Evolutionary conservation across 441 rosid species (phyloP), one percentile per base, ranked within the genome.

Genomic region (Adansonia rubrostipa): DNA sequence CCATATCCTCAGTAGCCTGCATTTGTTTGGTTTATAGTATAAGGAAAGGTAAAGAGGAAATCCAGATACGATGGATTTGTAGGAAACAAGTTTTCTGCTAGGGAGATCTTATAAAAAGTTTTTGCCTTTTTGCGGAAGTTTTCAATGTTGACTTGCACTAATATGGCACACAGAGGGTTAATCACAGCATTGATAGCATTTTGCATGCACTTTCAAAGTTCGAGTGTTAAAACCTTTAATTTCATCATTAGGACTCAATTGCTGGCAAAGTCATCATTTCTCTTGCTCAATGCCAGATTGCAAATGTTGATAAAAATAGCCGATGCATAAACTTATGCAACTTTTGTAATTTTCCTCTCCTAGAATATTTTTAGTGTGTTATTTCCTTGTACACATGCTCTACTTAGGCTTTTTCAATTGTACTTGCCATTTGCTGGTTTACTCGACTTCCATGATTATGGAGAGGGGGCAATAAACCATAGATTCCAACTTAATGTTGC

Each of bases 401-500:
- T 4, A 44, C 71, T 44, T 60, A 67, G 63, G 10, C 66, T 44
- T 17, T 13, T 22, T 57, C 1, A 42, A 73, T 22, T 14, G 33
- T 51, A 51, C 50, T 45, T 74, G 11, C 44, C 22, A 14, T 63
- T 28, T 78, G 42, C 74, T 48, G 71, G 77, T 75, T 48, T 19
- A 28, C 40, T 40, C 73, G 51, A 48, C 51, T 57, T 57, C 19
- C 60, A 9, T 19, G 78, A 60, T 51, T 19, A 14, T 61, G n/a
- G 14, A 63, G 68, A 28, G 68, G 70, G 13, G 61, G 57, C 15
- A 22, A 9, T 44, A 2, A 44, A 79, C 47, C 17, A 4, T 22
- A 50, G 70, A 47, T 48, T 78, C 54, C 14, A 58, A 22, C 40
- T 61, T 57, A 47, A n/a, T 67, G 10, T 28, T 60, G 56, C 44